These are phyloP conservation scores for Zygnema cylindricum DNA, from an alignment of 139 green algal genomes.

Conservation along the genomic window DNA sequence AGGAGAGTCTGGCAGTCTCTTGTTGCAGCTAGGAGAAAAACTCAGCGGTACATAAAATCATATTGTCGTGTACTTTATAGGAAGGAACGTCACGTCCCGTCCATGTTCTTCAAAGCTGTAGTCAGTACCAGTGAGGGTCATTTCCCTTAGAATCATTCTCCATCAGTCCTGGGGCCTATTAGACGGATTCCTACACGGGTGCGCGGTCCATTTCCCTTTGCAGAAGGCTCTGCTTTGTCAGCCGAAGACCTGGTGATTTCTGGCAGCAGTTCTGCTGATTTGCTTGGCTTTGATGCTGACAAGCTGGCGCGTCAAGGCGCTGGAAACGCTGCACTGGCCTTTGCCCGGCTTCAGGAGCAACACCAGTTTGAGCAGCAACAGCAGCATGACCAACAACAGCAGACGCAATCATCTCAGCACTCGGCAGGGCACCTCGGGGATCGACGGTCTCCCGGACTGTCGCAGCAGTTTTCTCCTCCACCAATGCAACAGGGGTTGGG, in stretches of 20 bases:
- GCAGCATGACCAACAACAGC: not conserved
- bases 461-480: constrained; percentile 8
- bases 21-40: too few relatives aligned
- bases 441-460: not conserved
- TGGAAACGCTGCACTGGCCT: not conserved
- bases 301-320: not conserved
- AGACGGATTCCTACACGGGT: not conserved
- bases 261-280: not conserved
- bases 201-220: not conserved
- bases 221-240: not conserved
- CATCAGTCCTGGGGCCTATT: not conserved
- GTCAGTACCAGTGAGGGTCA: too few relatives aligned
- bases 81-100: too few relatives aligned
- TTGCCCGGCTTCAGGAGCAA: constrained; percentile 11
- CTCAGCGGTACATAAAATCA: too few relatives aligned
- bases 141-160: too few relatives aligned
- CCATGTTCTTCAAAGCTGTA: too few relatives aligned
- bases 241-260: not conserved
- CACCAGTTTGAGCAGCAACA: not conserved
- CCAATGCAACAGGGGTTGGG: constrained; percentile 1
- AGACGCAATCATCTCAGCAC: constrained; percentile 10
- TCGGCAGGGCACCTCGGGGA: not conserved
- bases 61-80: too few relatives aligned
- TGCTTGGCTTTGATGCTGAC: not conserved
- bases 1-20: too few relatives aligned